Evolutionary conservation across 306 rosid species (phyloP).

Genomic region (Castanea sativa): DNA sequence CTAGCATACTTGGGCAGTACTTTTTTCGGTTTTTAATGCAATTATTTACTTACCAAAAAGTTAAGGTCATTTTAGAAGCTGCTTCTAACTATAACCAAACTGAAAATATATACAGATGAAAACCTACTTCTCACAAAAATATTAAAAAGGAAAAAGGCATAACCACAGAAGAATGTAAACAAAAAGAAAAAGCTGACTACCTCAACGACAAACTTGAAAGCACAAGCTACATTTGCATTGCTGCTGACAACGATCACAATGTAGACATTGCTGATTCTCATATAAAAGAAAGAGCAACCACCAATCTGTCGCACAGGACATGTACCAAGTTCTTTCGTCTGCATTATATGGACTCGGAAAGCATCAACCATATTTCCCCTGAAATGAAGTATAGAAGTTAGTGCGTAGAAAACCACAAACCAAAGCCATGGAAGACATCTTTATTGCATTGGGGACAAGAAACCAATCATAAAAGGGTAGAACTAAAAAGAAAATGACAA

Average conservation of each 20-base stretch:
- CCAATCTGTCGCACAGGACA: constrained; percentile 99
- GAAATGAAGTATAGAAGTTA: constrained; percentile 16
- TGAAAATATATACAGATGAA: not conserved
- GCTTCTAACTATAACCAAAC: not conserved
- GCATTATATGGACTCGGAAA: constrained; percentile 92
- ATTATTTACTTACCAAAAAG: not conserved
- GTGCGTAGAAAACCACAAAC: constrained; percentile 1
- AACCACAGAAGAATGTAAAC: constrained; percentile 3
- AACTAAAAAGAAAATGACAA: not conserved
- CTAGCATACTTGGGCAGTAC: too few species aligned
- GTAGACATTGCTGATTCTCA: constrained; percentile 96
- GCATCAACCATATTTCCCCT: constrained; percentile 99
- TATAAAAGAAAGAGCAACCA: constrained; percentile 93
- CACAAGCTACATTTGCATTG: constrained; percentile 98
- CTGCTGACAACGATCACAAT: constrained; percentile 96
- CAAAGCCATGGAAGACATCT: not conserved
- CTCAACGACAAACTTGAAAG: constrained; percentile 99
- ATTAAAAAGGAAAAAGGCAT: not conserved
- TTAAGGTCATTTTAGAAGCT: not conserved
- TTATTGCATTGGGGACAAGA: not conserved
- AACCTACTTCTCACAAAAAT: not conserved
- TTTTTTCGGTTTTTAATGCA: too few species aligned
- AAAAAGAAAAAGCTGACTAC: constrained; percentile 37
- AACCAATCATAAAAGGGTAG: not conserved
- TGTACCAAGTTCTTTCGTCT: constrained; percentile 94